Conservation (phyloP, 2,329 filamentous ascomycete genomes). For the Paraconiothyrium sp. region DNA sequence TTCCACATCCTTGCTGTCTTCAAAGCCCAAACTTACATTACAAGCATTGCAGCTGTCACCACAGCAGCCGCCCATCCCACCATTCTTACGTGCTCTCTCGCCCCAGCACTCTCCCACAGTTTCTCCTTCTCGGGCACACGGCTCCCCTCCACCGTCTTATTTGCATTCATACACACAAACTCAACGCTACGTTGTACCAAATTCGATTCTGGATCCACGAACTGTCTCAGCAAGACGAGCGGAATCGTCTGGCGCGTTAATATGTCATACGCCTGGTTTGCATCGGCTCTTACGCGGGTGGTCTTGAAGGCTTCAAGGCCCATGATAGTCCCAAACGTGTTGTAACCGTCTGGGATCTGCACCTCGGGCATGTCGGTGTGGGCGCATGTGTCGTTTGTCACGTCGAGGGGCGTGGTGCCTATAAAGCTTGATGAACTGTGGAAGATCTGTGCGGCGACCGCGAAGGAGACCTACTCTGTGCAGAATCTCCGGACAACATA, state of each 20-base stretch:
- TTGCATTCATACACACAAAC: not conserved
- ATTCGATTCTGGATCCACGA: not conserved
- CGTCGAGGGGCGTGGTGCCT: not conserved
- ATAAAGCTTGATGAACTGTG: not conserved
- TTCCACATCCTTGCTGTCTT: not conserved
- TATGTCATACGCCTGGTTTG: not conserved
- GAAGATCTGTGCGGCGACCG: not conserved
- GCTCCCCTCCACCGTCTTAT: not conserved
- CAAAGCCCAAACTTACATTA: not conserved
- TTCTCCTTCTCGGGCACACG: not conserved
- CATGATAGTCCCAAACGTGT: not conserved
- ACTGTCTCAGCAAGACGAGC: not conserved
- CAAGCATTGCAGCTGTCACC: not conserved
- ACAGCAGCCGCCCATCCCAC: not conserved
- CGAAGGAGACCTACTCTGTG: not conserved
- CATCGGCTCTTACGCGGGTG: not conserved
- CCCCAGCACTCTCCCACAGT: not conserved
- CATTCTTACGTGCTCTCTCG: not conserved
- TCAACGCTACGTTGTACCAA: not conserved
- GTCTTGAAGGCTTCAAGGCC: not conserved
- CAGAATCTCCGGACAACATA: not conserved
- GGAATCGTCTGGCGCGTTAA: not conserved
- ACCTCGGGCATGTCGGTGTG: not conserved
- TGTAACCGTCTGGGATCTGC: not conserved
- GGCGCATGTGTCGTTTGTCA: not conserved